Conservation (phyloP, 768 basidiomycete genomes). For the Tricholoma hemisulphureum region DNA sequence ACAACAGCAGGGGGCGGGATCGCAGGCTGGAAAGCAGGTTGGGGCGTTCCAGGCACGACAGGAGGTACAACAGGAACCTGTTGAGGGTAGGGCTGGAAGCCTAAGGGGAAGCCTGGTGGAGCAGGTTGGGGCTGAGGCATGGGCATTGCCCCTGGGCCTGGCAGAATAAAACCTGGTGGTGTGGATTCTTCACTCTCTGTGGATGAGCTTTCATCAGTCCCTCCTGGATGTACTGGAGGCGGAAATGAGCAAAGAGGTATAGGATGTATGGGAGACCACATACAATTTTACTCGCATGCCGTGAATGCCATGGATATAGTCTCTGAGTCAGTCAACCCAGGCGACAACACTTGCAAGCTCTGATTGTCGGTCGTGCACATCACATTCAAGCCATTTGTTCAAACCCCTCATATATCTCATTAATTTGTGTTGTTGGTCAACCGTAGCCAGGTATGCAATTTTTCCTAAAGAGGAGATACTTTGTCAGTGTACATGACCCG, state of each 20-base stretch:
- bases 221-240: conserved; percentile 9
- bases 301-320: conserved; percentile 41
- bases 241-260: not conserved
- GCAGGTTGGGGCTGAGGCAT: not conserved
- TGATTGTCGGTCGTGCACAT: conserved; percentile 74
- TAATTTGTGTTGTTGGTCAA: conserved; percentile 76
- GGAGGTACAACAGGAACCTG: conserved; percentile 12
- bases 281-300: conserved; percentile 36
- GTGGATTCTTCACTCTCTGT: conserved; percentile 6
- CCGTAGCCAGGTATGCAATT: conserved; percentile 70
- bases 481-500: not conserved
- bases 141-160: not conserved
- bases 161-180: no score
- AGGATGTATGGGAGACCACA: not conserved
- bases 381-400: conserved; percentile 77
- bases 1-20: conserved; percentile 8
- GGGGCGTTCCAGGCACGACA: conserved; percentile 6
- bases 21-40: conserved; percentile 6
- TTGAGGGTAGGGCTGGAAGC: not conserved
- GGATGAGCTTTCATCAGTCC: conserved; percentile 12
- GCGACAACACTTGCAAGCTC: conserved; percentile 67
- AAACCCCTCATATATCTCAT: conserved; percentile 76
- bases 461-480: conserved; percentile 51
- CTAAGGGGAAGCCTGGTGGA: conserved; percentile 7
- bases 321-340: conserved; percentile 51